A percentile compares a stretch with the other conserved stretches of the same genome.
These are phyloP conservation scores for Rhodomyrtus psidioides DNA, from an alignment of 441 rosid species.

Conservation along the genomic window DNA sequence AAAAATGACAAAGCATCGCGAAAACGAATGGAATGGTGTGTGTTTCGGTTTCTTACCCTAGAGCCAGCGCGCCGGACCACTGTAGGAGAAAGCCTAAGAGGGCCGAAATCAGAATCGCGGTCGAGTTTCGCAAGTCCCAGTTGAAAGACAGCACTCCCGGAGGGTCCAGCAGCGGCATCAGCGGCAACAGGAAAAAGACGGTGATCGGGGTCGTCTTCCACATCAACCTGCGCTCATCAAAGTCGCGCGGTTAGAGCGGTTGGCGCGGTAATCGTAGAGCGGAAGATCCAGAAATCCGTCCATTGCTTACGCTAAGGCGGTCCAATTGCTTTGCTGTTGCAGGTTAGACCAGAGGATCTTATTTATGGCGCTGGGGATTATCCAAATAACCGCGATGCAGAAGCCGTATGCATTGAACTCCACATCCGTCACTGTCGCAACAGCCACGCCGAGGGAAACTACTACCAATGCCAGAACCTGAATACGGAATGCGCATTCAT, in stretches of 20 bases:
- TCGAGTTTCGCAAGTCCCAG: slow-evolving; percentile 66
- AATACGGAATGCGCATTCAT: background rate
- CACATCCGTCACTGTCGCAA: slow-evolving; percentile 84
- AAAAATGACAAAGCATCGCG: background rate
- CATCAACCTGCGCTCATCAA: slow-evolving; percentile 53
- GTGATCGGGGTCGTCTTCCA: slow-evolving; percentile 97
- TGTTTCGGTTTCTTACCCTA: slow-evolving; percentile 42
- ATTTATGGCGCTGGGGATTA: slow-evolving; percentile 81
- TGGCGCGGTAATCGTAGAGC: rapidly evolving
- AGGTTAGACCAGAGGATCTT: slow-evolving; percentile 93
- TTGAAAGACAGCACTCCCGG: slow-evolving; percentile 69
- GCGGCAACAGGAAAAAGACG: slow-evolving; percentile 62
- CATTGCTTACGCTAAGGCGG: slow-evolving; percentile 68
- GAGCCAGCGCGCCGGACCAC: slow-evolving; percentile 96
- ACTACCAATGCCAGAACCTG: slow-evolving; percentile 63
- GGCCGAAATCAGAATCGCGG: slow-evolving; percentile 64
- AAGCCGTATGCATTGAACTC: slow-evolving; percentile 80
- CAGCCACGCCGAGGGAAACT: slow-evolving; percentile 83
- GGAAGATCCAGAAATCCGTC: background rate
- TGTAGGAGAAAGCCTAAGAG: slow-evolving; percentile 88
- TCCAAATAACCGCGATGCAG: slow-evolving; percentile 74
- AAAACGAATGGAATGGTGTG: background rate
- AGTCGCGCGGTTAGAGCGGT: background rate
- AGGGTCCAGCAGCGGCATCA: slow-evolving; percentile 95
- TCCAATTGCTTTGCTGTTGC: slow-evolving; percentile 90